Evolutionary conservation across 306 rosid genomes (phyloP).

Genomic region (Abrus pulchellus): DNA sequence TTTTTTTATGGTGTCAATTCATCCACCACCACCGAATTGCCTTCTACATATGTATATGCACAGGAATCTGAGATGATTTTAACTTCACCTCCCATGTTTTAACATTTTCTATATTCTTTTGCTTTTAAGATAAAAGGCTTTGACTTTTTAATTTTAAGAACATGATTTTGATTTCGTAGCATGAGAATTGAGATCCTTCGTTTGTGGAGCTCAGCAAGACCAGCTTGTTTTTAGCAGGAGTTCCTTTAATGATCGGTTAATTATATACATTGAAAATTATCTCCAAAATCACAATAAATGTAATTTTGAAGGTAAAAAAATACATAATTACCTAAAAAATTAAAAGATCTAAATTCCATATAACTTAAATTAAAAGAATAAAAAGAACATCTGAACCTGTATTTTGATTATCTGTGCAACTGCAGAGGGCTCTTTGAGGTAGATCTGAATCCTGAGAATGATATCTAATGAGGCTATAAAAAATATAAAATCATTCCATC

Average conservation of each 20-base stretch:
- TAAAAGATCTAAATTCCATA: too few relatives aligned
- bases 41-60: neutral
- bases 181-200: neutral
- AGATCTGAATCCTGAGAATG: neutral
- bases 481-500: constrained; percentile 56
- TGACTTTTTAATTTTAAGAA: constrained; percentile 25
- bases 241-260: too few relatives aligned
- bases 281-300: too few relatives aligned
- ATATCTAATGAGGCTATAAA: neutral
- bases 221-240: neutral
- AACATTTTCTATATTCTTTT: neutral
- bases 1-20: constrained; percentile 37
- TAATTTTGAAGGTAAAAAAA: too few relatives aligned
- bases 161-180: constrained; percentile 14
- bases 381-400: too few relatives aligned
- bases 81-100: neutral
- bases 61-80: neutral
- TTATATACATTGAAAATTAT: too few relatives aligned
- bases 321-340: too few relatives aligned
- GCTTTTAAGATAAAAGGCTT: neutral
- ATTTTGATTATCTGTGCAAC: too few relatives aligned
- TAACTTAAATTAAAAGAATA: too few relatives aligned
- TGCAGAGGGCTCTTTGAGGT: neutral
- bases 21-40: constrained; percentile 17
- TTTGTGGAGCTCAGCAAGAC: neutral